Evolutionary conservation across 2,329 filamentous ascomycete genomes (phyloP).

Genomic region (Nothophoma quercina): DNA sequence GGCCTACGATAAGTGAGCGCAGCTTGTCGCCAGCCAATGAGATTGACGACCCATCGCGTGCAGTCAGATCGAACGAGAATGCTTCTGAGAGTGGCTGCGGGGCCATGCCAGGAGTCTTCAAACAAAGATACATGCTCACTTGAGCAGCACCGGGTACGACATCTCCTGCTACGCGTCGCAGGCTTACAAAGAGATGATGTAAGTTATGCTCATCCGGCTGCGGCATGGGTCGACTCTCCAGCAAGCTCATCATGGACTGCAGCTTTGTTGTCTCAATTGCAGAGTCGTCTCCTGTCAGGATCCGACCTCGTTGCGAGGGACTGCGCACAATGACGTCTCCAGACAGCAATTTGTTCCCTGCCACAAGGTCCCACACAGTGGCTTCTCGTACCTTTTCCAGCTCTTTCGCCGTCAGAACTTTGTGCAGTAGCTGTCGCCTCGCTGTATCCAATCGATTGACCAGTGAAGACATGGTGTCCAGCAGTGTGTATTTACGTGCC

Average conservation of each 20-base stretch:
- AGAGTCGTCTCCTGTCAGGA: constrained; percentile 91
- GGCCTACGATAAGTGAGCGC: constrained; percentile 86
- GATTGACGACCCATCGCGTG: constrained; percentile 74
- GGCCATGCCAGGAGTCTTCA: constrained; percentile 69
- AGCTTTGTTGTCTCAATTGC: constrained; percentile 89
- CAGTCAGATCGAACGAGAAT: constrained; percentile 78
- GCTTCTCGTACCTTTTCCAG: constrained; percentile 81
- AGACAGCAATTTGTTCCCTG: constrained; percentile 91
- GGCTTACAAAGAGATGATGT: constrained; percentile 83
- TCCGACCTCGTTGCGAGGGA: constrained; percentile 79
- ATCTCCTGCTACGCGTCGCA: constrained; percentile 81
- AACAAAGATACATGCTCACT: constrained; percentile 79
- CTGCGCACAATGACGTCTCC: constrained; percentile 96
- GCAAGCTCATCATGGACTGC: constrained; percentile 94
- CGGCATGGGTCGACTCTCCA: constrained; percentile 79
- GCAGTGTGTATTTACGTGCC: constrained; percentile 77
- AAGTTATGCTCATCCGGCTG: constrained; percentile 74
- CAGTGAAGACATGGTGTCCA: constrained; percentile 82
- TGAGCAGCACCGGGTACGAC: constrained; percentile 75
- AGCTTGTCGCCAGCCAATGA: constrained; percentile 72
- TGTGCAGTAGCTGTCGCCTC: constrained; percentile 89
- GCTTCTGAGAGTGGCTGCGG: constrained; percentile 79
- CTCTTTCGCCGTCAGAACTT: constrained; percentile 88
- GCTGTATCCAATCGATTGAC: constrained; percentile 85
- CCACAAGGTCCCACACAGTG: constrained; percentile 94